phyloP scores from a whole-genome alignment of 2,329 filamentous ascomycete genomes.

The Cercospora sp. region DNA sequence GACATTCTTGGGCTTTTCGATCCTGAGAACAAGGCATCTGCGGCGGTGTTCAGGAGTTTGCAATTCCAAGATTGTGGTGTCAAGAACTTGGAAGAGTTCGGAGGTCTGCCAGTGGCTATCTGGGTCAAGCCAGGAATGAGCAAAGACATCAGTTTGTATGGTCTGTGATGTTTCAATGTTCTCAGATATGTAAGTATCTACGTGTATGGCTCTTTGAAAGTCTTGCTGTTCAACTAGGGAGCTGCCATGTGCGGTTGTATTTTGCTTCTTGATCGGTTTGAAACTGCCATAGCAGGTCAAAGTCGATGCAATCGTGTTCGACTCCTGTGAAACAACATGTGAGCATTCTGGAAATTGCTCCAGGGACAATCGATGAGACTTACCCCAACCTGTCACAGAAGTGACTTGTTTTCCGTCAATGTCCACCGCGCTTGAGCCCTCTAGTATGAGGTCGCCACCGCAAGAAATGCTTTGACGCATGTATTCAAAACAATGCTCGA shows the following conservation, averaged over 20 bases:
- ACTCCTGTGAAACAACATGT: neutral
- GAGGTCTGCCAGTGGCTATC: neutral
- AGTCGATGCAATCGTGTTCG: neutral
- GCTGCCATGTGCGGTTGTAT: neutral
- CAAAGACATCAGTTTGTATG: neutral
- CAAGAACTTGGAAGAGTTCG: neutral
- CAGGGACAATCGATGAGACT: neutral
- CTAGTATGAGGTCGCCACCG: neutral
- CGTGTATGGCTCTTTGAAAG: neutral
- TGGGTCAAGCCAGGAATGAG: neutral
- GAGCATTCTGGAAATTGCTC: neutral
- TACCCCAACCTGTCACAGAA: neutral
- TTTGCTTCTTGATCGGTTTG: neutral
- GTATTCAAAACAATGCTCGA: neutral
- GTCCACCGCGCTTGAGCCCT: neutral
- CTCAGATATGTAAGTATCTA: neutral
- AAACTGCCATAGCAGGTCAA: neutral
- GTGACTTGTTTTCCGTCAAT: neutral
- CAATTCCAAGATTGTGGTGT: neutral
- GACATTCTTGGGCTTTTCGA: neutral
- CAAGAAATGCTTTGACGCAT: neutral
- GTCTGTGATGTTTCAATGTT: neutral
- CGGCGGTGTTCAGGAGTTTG: neutral
- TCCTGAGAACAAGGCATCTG: neutral
- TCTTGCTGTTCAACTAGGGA: neutral